Conservation (phyloP, 257 asterid species). For the Ophiorrhiza pumila region DNA sequence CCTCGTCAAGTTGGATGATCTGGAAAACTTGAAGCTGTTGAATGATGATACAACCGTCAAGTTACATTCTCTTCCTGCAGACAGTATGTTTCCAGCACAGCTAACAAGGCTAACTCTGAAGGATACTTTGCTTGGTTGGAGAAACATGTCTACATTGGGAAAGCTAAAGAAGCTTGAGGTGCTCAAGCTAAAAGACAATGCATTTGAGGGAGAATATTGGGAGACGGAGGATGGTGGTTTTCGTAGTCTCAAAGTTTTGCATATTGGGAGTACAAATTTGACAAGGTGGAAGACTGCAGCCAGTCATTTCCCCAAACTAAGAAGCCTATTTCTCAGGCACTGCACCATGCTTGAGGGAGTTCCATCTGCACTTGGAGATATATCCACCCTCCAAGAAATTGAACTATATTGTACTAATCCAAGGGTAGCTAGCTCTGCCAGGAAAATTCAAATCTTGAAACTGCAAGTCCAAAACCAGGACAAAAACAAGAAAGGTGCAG, state of each 20-base stretch:
- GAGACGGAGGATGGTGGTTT: conserved; percentile 20
- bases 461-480: neutral
- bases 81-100: conserved; percentile 14
- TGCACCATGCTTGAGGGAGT: conserved; percentile 16
- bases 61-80: conserved; percentile 15
- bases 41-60: conserved; percentile 14
- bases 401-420: conserved; percentile 18
- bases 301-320: conserved; percentile 15
- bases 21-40: conserved; percentile 24
- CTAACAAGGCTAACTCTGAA: conserved; percentile 17
- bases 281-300: conserved; percentile 22
- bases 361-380: conserved; percentile 18
- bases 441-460: conserved; percentile 5
- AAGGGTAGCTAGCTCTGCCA: conserved; percentile 21
- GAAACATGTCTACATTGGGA: conserved; percentile 24
- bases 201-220: conserved; percentile 27
- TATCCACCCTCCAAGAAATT: conserved; percentile 16
- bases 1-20: conserved; percentile 7
- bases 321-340: conserved; percentile 14
- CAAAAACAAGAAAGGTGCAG: neutral
- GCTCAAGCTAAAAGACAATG: conserved; percentile 30
- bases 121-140: conserved; percentile 28
- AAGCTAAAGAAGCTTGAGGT: conserved; percentile 23
- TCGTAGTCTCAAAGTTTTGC: conserved; percentile 17
- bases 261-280: conserved; percentile 17